phyloP scores from a whole-genome alignment of 2,329 filamentous ascomycete species.

The Fusarium coffeatum region DNA sequence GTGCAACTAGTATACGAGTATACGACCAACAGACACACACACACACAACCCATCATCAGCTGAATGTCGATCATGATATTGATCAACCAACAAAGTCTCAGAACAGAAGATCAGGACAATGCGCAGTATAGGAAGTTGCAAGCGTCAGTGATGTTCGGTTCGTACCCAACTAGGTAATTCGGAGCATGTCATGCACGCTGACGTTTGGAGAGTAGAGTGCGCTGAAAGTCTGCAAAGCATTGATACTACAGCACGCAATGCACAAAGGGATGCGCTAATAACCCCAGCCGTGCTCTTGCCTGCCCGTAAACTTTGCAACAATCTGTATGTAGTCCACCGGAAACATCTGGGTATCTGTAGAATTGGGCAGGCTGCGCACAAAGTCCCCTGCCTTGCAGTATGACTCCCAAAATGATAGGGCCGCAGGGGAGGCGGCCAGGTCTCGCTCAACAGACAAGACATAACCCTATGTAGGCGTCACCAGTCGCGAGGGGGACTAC shows the following conservation, averaged over 20 bases:
- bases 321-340: not conserved
- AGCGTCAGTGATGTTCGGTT: constrained; percentile 1
- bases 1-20: not conserved
- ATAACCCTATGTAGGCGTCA: constrained; percentile 7
- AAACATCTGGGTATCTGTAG: not conserved
- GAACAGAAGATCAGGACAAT: constrained; percentile 1
- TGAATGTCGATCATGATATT: constrained; percentile 26
- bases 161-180: constrained; percentile 1
- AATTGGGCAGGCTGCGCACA: constrained; percentile 12
- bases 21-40: constrained; percentile 23
- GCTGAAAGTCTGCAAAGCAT: constrained; percentile 12
- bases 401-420: constrained; percentile 1
- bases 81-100: constrained; percentile 15
- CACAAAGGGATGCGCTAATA: constrained; percentile 2
- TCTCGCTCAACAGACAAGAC: not conserved
- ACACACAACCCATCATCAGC: constrained; percentile 5
- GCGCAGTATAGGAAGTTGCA: not conserved
- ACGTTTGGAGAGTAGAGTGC: constrained; percentile 16
- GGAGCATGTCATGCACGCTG: constrained; percentile 26
- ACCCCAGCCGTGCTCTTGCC: not conserved
- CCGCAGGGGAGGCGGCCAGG: constrained; percentile 9
- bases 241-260: constrained; percentile 1
- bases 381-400: constrained; percentile 16
- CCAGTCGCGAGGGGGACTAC: constrained; percentile 11
- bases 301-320: not conserved